Base-by-base conservation (phyloP, 345 rosid genomes). In the Ceriops zippeliana region DNA sequence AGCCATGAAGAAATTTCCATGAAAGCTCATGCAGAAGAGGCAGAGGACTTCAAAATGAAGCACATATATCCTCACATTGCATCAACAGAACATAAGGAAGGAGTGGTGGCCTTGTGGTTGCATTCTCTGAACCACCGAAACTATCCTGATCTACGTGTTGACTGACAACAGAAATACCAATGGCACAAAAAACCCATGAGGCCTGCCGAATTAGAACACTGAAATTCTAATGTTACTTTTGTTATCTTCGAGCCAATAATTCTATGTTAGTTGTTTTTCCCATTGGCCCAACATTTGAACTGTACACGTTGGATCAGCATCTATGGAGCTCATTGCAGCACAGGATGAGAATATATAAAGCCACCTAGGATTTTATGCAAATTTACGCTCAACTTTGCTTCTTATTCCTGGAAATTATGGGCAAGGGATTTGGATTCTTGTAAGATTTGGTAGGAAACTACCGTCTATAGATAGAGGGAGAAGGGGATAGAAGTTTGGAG, bases 121-220 rank as follows among this genome's bases (percentile, higher is more conserved):
- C 99, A 91, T 85, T 95, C 99, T 3, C 61, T 95, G 67, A 91
- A 95, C 78, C 71, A 84, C 75, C 75, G 97, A 69, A 95, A 95
- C 79, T 91, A 87, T 76, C 88, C 97, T 3, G 93, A 88, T 79
- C 79, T 91, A 58, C 76, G 57, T 30, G 56, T 35, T 28, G 60
- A 17, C 1, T 19, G 24, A 52, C 73, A 49, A 35, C 24, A 72
- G 62, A 69, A 70, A 52, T 37, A 52, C 31, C 1, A 20, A 51
- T 61, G 62, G 19, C 35, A 56, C 10, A 15, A 47, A 42, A 72
- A 28, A 52, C 49, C 22, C 46, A 52, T 1, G 21, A n/a, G 37
- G 47, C 17, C 49, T 11, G 19, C 49, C 13, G 19, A 42, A 42
- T 42, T 21, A 52, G 10, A 61, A 2, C 52, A 51, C 4, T 27